Conservation (phyloP, 1,284 basidiomycete genomes). For the Neolentinus lepideus region DNA sequence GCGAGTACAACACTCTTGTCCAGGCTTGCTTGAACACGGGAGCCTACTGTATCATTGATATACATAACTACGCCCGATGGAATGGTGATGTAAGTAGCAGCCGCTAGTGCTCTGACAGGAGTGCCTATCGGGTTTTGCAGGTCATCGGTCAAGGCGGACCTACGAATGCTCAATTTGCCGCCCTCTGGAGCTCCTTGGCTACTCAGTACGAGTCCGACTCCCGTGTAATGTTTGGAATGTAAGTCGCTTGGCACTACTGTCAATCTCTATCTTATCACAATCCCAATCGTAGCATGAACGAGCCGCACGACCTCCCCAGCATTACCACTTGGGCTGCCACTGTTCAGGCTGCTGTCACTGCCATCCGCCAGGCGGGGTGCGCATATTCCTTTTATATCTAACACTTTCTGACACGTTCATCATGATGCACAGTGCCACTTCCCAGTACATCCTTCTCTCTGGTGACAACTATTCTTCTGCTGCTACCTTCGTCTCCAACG, state of each 20-base stretch:
- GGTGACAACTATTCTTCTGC: constrained; percentile 33
- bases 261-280: neutral
- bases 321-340: constrained; percentile 36
- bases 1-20: constrained; percentile 38
- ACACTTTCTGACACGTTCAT: too few species aligned
- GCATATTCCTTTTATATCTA: neutral
- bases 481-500: constrained; percentile 23
- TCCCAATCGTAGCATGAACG: constrained; percentile 36
- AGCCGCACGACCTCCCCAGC: constrained; percentile 49
- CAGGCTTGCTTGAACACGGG: constrained; percentile 38
- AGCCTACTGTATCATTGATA: constrained; percentile 46
- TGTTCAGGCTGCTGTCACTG: constrained; percentile 42
- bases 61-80: constrained; percentile 49
- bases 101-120: neutral
- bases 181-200: constrained; percentile 46
- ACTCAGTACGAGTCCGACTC: constrained; percentile 39
- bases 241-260: neutral
- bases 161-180: constrained; percentile 41
- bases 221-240: constrained; percentile 39
- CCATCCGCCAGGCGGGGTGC: constrained; percentile 35
- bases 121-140: constrained; percentile 2
- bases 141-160: constrained; percentile 51
- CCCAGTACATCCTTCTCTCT: constrained; percentile 41
- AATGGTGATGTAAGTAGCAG: constrained; percentile 21
- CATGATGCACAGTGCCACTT: constrained; percentile 21